Evolutionary conservation across 139 green algal genomes (phyloP).

Genomic region (Micractinium sp.): DNA sequence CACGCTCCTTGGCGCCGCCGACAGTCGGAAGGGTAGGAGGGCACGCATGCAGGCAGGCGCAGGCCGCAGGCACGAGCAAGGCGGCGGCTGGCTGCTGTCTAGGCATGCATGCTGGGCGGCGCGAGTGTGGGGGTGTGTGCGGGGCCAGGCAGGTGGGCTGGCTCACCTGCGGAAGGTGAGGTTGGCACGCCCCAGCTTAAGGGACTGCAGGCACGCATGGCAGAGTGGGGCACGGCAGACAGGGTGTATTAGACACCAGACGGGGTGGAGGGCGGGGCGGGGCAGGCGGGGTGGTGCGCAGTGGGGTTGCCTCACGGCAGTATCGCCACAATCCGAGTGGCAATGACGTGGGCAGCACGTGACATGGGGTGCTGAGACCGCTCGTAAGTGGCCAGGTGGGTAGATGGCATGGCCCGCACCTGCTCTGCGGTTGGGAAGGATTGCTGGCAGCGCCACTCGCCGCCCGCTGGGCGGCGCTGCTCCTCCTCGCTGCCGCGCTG

Average conservation of each 20-base stretch:
- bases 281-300: too few relatives aligned
- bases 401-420: neutral
- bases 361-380: too few relatives aligned
- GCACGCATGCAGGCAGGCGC: neutral
- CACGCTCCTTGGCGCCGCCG: too few relatives aligned
- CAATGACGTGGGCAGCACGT: too few relatives aligned
- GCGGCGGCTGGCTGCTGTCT: too few relatives aligned
- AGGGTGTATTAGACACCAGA: neutral
- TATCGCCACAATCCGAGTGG: too few relatives aligned
- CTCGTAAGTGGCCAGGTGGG: too few relatives aligned
- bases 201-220: constrained; percentile 41
- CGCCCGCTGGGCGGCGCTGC: constrained; percentile 20
- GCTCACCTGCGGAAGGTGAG: constrained; percentile 77
- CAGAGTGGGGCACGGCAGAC: neutral
- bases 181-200: constrained; percentile 74
- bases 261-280: too few relatives aligned
- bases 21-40: neutral
- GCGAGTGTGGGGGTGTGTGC: too few relatives aligned
- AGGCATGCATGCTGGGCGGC: constrained; percentile 46
- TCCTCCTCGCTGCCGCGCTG: neutral
- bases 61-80: neutral
- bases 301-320: too few relatives aligned
- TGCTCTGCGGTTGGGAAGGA: constrained; percentile 64
- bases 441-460: constrained; percentile 75
- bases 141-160: too few relatives aligned